Conservation (phyloP, 169 alveolate genomes). For the Amoebophrya sp. region DNA sequence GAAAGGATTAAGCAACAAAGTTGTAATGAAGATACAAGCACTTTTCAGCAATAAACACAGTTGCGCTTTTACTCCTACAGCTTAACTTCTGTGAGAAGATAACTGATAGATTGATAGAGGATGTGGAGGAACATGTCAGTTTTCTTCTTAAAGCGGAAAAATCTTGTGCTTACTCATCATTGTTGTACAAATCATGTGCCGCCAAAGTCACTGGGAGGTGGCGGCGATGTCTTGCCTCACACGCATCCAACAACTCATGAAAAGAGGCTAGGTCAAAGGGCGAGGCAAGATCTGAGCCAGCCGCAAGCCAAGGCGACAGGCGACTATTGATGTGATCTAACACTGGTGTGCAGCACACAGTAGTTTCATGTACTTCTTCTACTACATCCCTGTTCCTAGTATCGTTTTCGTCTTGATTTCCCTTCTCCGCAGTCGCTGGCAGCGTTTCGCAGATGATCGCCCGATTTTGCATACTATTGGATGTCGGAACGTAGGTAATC, state of each 20-base stretch:
- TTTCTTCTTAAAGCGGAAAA: too few relatives aligned
- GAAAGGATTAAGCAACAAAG: too few relatives aligned
- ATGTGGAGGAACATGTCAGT: too few relatives aligned
- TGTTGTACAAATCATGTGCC: neutral
- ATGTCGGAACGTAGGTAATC: neutral
- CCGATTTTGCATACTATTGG: neutral
- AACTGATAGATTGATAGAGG: too few relatives aligned
- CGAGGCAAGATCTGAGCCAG: neutral
- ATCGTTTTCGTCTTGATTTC: neutral
- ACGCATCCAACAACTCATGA: too few relatives aligned
- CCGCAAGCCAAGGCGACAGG: neutral
- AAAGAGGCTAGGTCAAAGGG: too few relatives aligned
- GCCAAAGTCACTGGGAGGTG: neutral
- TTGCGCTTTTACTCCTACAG: too few relatives aligned
- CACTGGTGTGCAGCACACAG: neutral
- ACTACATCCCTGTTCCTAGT: neutral
- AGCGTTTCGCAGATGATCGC: neutral
- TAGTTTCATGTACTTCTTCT: neutral
- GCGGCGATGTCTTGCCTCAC: neutral
- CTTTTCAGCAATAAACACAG: too few relatives aligned
- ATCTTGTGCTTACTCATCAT: too few relatives aligned
- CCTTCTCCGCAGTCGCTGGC: neutral
- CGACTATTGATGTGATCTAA: neutral
- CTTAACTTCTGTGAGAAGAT: too few relatives aligned
- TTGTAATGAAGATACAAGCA: too few relatives aligned